Conservation (phyloP, 495 filamentous ascomycete genomes). For the Hyaloscypha hepaticicola region DNA sequence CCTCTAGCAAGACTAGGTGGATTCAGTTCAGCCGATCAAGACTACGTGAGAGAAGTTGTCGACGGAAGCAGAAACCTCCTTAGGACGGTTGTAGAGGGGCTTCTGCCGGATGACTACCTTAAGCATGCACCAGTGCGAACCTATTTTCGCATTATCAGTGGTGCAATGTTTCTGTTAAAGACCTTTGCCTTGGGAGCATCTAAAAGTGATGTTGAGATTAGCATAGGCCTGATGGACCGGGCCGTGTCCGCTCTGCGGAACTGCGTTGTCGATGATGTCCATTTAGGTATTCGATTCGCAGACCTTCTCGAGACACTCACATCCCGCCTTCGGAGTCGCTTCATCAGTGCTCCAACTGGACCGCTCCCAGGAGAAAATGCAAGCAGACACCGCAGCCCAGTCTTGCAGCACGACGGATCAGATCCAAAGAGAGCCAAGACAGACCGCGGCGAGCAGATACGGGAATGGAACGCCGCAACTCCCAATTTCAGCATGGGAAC, state of each 20-base stretch:
- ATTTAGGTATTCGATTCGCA: slow-evolving; percentile 92
- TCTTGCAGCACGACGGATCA: slow-evolving; percentile 18
- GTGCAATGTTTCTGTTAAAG: slow-evolving; percentile 90
- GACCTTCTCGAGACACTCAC: slow-evolving; percentile 84
- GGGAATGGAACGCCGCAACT: slow-evolving; percentile 32
- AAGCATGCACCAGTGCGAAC: slow-evolving; percentile 92
- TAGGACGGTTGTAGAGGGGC: slow-evolving; percentile 74
- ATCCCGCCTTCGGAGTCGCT: slow-evolving; percentile 68
- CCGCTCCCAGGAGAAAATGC: slow-evolving; percentile 14
- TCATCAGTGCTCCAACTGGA: slow-evolving; percentile 57
- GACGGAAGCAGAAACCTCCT: slow-evolving; percentile 83
- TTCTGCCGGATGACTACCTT: slow-evolving; percentile 79
- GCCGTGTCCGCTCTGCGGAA: slow-evolving; percentile 77
- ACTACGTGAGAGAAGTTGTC: slow-evolving; percentile 85
- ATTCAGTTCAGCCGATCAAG: slow-evolving; percentile 60
- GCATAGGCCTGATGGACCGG: slow-evolving; percentile 75
- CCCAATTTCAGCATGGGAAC: slow-evolving; percentile 22
- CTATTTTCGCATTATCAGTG: slow-evolving; percentile 90
- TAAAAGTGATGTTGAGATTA: slow-evolving; percentile 81
- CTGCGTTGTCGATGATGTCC: slow-evolving; percentile 92
- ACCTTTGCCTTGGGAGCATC: slow-evolving; percentile 92
- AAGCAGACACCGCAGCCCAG: slow-evolving; percentile 25
- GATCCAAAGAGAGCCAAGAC: slow-evolving; percentile 26
- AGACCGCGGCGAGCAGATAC: slow-evolving; percentile 21
- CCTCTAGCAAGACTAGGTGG: slow-evolving; percentile 55